Conservation (phyloP, 2,329 filamentous ascomycete genomes). For the Ramichloridium luteum region DNA sequence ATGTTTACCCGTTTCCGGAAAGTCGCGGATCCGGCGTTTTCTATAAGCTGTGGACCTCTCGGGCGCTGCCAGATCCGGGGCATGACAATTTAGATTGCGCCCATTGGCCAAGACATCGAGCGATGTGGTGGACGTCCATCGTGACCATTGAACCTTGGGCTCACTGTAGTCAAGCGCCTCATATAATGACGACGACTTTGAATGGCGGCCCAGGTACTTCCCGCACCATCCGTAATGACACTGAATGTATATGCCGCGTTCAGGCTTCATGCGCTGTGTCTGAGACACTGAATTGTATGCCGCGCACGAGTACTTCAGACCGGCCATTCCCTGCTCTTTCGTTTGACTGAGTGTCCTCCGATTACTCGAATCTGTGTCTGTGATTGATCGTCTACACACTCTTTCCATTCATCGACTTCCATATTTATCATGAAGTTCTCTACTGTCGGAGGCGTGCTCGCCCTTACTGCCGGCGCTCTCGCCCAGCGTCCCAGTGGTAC, state of each 20-base stretch:
- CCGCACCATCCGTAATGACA: no score
- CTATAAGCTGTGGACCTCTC: no score
- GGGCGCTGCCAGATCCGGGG: not conserved
- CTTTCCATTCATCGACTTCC: not conserved
- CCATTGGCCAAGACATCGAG: not conserved
- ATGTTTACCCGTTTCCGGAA: no score
- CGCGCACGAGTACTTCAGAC: not conserved
- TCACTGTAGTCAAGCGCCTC: not conserved
- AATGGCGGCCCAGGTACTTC: no score
- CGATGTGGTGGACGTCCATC: not conserved
- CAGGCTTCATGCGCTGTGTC: no score
- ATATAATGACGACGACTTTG: not conserved
- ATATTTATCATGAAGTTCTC: slow-evolving; percentile 10
- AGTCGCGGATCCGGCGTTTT: no score
- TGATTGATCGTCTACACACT: not conserved
- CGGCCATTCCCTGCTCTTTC: slow-evolving; percentile 1
- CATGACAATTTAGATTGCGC: not conserved
- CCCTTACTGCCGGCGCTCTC: slow-evolving; percentile 13
- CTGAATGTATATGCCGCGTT: no score
- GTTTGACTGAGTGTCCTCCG: no score
- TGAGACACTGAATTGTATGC: no score
- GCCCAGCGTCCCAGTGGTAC: slow-evolving; percentile 32
- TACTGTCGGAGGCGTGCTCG: slow-evolving; percentile 10
- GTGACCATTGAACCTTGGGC: slow-evolving; percentile 1
- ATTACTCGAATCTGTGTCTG: not conserved